Percentiles rank a stretch among this genome's conserved stretches.
These are phyloP conservation scores for Metrosideros polymorpha DNA, from an alignment of 441 rosid genomes.

Conservation along the genomic window DNA sequence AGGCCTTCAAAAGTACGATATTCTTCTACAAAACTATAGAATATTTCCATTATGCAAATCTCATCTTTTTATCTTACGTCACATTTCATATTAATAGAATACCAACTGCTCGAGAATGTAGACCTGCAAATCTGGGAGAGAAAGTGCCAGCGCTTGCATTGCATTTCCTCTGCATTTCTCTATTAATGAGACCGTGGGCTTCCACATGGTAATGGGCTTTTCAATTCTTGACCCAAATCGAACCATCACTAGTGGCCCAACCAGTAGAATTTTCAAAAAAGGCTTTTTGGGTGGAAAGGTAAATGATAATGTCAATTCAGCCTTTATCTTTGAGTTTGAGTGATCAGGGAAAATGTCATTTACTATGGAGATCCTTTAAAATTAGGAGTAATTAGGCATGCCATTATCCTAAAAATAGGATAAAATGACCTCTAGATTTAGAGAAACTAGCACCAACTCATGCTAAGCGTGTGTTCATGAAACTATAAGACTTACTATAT, in stretches of 20 bases:
- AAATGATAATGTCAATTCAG: neutral
- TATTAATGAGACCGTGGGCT: neutral
- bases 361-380: neutral
- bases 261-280: neutral
- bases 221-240: neutral
- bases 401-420: neutral
- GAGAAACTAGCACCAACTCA: neutral
- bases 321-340: too few species aligned
- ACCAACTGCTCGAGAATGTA: neutral
- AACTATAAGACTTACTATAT: neutral
- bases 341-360: neutral
- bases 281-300: neutral
- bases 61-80: neutral
- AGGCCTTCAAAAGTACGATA: neutral
- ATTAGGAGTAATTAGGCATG: neutral
- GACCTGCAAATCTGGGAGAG: neutral
- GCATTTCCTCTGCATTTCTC: rapidly evolving
- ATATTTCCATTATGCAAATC: neutral
- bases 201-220: neutral
- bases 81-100: neutral
- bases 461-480: neutral
- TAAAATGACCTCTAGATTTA: neutral
- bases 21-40: neutral
- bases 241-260: neutral
- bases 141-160: neutral